Percentiles rank a stretch among this genome's conserved stretches.
Evolutionary conservation across 805 yeast species (phyloP).

Genomic region (Metschnikowia borealis): DNA sequence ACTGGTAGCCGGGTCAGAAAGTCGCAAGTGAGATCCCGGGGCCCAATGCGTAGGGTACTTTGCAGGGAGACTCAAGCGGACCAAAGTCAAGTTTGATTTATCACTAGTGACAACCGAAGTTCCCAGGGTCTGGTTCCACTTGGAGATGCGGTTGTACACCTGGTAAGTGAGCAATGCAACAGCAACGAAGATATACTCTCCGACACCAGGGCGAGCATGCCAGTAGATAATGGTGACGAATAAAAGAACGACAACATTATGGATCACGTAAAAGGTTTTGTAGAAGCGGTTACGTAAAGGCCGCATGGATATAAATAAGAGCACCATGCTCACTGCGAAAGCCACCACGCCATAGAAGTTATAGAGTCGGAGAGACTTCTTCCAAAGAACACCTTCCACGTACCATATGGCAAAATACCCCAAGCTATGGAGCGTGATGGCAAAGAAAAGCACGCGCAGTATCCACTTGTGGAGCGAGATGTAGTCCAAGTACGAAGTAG

Average conservation of each 20-base stretch:
- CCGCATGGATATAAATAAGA: slow-evolving; percentile 45
- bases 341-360: slow-evolving; percentile 55
- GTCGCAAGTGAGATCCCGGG: slow-evolving; percentile 59
- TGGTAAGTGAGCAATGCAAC: slow-evolving; percentile 31
- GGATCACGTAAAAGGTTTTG: slow-evolving; percentile 51
- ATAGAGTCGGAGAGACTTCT: slow-evolving; percentile 26
- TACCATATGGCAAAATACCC: slow-evolving; percentile 53
- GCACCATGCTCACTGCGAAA: slow-evolving; percentile 29
- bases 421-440: slow-evolving; percentile 47
- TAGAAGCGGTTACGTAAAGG: slow-evolving; percentile 50
- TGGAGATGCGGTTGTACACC: slow-evolving; percentile 27
- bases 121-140: not conserved
- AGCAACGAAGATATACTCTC: slow-evolving; percentile 14
- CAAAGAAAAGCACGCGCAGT: slow-evolving; percentile 50
- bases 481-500: slow-evolving; percentile 48
- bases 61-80: slow-evolving; percentile 18
- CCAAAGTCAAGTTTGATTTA: slow-evolving; percentile 16
- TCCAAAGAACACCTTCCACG: slow-evolving; percentile 26
- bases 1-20: slow-evolving; percentile 8
- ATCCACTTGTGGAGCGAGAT: slow-evolving; percentile 68
- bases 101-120: slow-evolving; percentile 17
- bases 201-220: slow-evolving; percentile 73
- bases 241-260: slow-evolving; percentile 48
- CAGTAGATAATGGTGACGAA: slow-evolving; percentile 40
- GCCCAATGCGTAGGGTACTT: slow-evolving; percentile 22